These are phyloP conservation scores for Phytophthora rubi DNA, from an alignment of 352 stramenopile genomes.

Conservation along the genomic window DNA sequence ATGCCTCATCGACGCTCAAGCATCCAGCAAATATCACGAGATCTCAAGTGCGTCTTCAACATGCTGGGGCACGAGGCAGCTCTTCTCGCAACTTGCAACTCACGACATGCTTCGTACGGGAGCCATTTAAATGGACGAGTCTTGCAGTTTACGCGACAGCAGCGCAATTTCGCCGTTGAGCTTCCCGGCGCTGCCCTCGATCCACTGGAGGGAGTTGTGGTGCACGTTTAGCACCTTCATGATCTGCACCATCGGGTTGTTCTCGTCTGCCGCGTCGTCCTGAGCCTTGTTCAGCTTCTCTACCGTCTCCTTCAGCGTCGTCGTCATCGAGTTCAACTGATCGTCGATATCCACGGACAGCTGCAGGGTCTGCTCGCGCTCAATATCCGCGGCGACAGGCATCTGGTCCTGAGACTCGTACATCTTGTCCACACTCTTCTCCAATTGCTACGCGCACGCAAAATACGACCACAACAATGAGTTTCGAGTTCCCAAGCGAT, in stretches of 20 bases:
- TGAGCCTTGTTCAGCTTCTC: slow-evolving; percentile 89
- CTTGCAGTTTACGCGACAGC: slow-evolving; percentile 72
- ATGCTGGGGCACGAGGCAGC: slow-evolving; percentile 20
- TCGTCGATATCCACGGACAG: slow-evolving; percentile 88
- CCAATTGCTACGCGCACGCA: slow-evolving; percentile 63
- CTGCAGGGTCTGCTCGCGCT: slow-evolving; percentile 87
- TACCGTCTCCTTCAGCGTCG: slow-evolving; percentile 87
- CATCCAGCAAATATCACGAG: slow-evolving; percentile 52
- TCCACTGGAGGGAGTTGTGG: slow-evolving; percentile 89
- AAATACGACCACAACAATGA: slow-evolving; percentile 7
- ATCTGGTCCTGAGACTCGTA: slow-evolving; percentile 88
- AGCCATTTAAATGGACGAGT: slow-evolving; percentile 59
- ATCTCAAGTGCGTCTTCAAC: slow-evolving; percentile 50
- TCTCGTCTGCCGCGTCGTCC: slow-evolving; percentile 70
- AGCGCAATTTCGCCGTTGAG: slow-evolving; percentile 76
- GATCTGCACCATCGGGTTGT: slow-evolving; percentile 86
- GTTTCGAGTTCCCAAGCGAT: not conserved
- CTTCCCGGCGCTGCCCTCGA: slow-evolving; percentile 72
- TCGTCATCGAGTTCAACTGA: slow-evolving; percentile 89
- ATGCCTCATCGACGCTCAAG: slow-evolving; percentile 40
- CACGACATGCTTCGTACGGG: slow-evolving; percentile 15
- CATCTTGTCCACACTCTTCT: slow-evolving; percentile 91
- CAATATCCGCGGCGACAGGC: slow-evolving; percentile 83
- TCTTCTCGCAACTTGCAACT: slow-evolving; percentile 40
- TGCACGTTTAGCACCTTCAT: slow-evolving; percentile 91